Evolutionary conservation across 1,284 basidiomycete genomes (phyloP).

Genomic region (Tetrapyrgos nigripes): DNA sequence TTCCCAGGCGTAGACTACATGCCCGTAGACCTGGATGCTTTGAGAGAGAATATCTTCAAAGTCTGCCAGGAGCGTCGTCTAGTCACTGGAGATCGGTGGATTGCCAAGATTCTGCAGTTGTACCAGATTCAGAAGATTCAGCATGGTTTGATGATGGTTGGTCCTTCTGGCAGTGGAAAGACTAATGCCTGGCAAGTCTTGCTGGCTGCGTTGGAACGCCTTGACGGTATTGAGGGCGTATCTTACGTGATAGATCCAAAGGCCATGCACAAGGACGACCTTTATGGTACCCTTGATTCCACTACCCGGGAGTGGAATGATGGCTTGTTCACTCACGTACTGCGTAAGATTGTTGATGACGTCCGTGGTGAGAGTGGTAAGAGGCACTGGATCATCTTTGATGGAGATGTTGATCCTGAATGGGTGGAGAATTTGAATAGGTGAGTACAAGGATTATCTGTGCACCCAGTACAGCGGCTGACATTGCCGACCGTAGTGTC

Average conservation of each 20-base stretch:
- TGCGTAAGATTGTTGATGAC: constrained; percentile 98
- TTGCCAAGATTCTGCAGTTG: constrained; percentile 95
- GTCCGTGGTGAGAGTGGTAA: constrained; percentile 97
- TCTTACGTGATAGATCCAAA: constrained; percentile 99
- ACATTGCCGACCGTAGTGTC: constrained; percentile 64
- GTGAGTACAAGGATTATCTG: constrained; percentile 61
- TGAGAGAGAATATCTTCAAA: constrained; percentile 85
- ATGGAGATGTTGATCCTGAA: constrained; percentile 99
- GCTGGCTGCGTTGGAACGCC: constrained; percentile 87
- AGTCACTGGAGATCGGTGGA: constrained; percentile 89
- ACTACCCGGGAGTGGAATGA: constrained; percentile 99
- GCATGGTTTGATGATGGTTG: constrained; percentile 99
- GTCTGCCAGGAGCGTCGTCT: constrained; percentile 90
- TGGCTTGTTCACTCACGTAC: constrained; percentile 96
- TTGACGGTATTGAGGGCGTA: constrained; percentile 93
- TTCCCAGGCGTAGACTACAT: constrained; percentile 96
- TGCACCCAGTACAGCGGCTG: not conserved
- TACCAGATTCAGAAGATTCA: constrained; percentile 99
- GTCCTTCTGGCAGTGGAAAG: constrained; percentile 96
- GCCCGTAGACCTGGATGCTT: constrained; percentile 87
- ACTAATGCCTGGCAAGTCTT: constrained; percentile 97
- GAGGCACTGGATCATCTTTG: constrained; percentile 99
- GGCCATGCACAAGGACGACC: constrained; percentile 97
- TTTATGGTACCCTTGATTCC: constrained; percentile 96
- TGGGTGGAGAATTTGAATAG: constrained; percentile 99